phyloP scores from a whole-genome alignment of 768 basidiomycete genomes.

The Cystobasidium ongulense region DNA sequence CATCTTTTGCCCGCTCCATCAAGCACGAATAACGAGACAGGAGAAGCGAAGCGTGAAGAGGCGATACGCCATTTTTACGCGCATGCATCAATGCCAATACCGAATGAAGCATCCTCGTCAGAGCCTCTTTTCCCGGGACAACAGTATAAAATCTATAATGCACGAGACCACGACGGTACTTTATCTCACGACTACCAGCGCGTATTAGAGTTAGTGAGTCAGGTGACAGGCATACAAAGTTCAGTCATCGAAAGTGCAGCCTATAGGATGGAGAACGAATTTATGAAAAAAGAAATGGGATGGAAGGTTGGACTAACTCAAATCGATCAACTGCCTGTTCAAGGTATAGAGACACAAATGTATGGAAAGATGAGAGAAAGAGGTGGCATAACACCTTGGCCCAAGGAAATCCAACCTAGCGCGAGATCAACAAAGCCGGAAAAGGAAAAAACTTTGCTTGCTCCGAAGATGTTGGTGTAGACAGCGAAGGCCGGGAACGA shows the following conservation, averaged over 20 bases:
- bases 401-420: neutral
- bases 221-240: neutral
- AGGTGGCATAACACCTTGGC: neutral
- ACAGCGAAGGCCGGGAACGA: neutral
- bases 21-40: neutral
- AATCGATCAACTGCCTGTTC: neutral
- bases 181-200: neutral
- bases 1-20: neutral
- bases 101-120: conserved; percentile 4
- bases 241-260: neutral
- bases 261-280: neutral
- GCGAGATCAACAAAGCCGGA: neutral
- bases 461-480: neutral
- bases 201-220: neutral
- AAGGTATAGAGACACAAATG: neutral
- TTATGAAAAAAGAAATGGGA: neutral
- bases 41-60: neutral
- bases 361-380: neutral
- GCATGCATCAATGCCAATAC: conserved; percentile 2
- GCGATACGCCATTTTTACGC: conserved; percentile 10
- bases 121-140: conserved; percentile 24
- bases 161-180: conserved; percentile 1
- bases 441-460: neutral
- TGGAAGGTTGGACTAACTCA: neutral
- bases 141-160: neutral